Base-by-base conservation (phyloP, 106 monocot species). In the Dactylorhiza incarnata region DNA sequence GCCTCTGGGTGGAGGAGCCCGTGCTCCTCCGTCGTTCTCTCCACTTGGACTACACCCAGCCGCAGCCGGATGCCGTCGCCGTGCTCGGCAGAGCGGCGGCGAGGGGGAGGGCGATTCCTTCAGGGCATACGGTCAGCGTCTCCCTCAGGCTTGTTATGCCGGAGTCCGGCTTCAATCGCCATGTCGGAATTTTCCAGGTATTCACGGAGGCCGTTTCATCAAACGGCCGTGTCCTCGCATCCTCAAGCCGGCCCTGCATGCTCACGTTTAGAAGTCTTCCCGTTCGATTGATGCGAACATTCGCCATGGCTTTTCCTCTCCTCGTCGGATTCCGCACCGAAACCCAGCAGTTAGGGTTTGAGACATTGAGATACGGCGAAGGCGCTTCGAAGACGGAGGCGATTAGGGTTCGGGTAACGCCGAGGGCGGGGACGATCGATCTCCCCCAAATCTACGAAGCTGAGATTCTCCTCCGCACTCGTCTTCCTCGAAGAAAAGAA, bases 181-280 rank as follows among this genome's bases (percentile, higher is more conserved):
- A 50, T 52, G 61, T 85, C 1, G 88, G 88, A 5, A 47, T 88
- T 12, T 88, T 88, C 59, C 88, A 88, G 88, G 88, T 85, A 51
- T 50, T 6, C 37, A 52, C 88, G 17, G 93, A 88, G 54, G 88
- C 50, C 10, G 79, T 88, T 51, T 69, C 86, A 63, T 72, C 81
- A 15, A 80, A 55, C 10, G 86, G 83, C 45, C 63, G 77, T 5
- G 70, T 77, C 9, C 71, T 84, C 5, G 56, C 74, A 13, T 26
- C 77, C 17, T 88, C 88, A 0, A 90, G 90, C 88, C 84, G 78
- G 45, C 94, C 94, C 26, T 94, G 86, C 81, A 90, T 94, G 90
- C 81, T 94, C 0, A 75, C 74, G 24, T 94, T 84, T 48, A 45
- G 76, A 48, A 90, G 94, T 74, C 79, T 88, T 29, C 94, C 94